Conservation (phyloP, 176 grass and related monocot genomes). For the Oryza punctata region DNA sequence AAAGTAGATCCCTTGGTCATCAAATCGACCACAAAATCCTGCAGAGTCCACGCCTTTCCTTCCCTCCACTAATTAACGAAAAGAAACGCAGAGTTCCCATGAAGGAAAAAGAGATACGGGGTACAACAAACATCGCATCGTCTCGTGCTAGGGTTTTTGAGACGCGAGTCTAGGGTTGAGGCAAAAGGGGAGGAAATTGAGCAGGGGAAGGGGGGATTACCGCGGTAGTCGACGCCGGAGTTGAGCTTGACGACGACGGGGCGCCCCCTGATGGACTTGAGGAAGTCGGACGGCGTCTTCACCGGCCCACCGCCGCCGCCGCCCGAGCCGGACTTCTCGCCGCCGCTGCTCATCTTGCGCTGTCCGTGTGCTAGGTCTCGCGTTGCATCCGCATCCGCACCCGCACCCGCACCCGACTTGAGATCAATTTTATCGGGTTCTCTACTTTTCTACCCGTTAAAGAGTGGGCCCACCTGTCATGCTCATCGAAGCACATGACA, state of each 20-base stretch:
- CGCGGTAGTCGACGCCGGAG: constrained; percentile 74
- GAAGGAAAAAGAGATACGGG: neutral
- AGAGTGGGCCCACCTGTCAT: neutral
- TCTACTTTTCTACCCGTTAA: neutral
- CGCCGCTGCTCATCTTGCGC: constrained; percentile 47
- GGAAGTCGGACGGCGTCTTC: constrained; percentile 71
- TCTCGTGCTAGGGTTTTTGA: constrained; percentile 5
- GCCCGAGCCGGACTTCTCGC: constrained; percentile 32
- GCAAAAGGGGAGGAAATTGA: neutral
- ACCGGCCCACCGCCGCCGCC: constrained; percentile 29
- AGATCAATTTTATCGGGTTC: neutral
- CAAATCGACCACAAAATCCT: neutral
- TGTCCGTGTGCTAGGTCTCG: neutral
- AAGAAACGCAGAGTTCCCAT: neutral
- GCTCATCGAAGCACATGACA: neutral
- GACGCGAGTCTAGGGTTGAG: neutral
- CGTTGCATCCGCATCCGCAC: neutral
- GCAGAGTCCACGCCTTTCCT: neutral
- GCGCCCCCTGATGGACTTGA: constrained; percentile 74
- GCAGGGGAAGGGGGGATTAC: neutral
- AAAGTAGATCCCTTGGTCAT: neutral
- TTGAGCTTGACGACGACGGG: constrained; percentile 90
- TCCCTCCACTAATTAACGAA: neutral
- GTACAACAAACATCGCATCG: neutral
- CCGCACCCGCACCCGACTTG: neutral